phyloP scores from a whole-genome alignment of 805 yeast genomes.

The Kuraishia piskuri region DNA sequence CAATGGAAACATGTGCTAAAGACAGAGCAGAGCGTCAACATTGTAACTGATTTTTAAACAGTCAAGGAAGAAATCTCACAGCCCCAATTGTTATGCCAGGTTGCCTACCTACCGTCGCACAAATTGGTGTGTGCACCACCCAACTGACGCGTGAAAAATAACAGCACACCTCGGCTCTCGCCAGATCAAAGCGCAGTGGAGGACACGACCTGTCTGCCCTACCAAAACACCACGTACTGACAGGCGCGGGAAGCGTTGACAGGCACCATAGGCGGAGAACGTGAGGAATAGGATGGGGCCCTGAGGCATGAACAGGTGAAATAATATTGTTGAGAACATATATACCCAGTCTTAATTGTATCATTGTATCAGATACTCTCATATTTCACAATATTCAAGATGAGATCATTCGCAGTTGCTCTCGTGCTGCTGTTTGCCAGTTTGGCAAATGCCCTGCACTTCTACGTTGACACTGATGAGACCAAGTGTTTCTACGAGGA shows the following conservation, averaged over 20 bases:
- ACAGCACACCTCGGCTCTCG: neutral
- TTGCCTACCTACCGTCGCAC: neutral
- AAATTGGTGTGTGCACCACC: neutral
- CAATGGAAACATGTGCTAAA: no score
- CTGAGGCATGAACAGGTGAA: no score
- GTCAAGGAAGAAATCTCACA: no score
- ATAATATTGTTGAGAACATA: no score
- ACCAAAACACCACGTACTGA: neutral
- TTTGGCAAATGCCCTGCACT: conserved; percentile 48
- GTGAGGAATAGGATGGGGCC: neutral
- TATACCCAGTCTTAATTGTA: no score
- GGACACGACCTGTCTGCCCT: neutral
- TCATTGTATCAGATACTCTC: no score
- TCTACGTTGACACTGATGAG: conserved; percentile 70
- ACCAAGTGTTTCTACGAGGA: conserved; percentile 81
- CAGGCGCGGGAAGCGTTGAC: no score
- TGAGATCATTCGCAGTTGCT: neutral
- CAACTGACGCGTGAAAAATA: neutral
- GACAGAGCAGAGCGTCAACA: no score
- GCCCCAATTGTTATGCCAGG: no score
- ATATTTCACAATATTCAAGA: neutral
- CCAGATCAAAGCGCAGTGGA: neutral
- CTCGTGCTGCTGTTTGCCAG: conserved; percentile 10
- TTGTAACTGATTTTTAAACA: no score
- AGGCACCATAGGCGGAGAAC: neutral